A percentile compares a stretch with the other conserved stretches of the same genome.
phyloP scores from a whole-genome alignment of 2,329 filamentous ascomycete species.

The Aspergillus niger region DNA sequence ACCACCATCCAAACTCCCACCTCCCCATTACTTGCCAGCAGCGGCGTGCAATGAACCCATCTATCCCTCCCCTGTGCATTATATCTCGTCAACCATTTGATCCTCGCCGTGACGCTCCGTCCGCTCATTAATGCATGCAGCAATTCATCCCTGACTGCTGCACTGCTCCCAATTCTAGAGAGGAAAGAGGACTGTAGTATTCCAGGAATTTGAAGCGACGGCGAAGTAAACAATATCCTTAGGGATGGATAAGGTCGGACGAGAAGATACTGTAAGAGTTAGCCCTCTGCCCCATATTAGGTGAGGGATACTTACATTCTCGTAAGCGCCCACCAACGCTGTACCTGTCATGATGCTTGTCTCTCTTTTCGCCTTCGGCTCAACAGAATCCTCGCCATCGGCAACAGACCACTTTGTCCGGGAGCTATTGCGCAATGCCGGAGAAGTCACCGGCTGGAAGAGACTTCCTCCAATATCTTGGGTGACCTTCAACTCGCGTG shows the following conservation, averaged over 20 bases:
- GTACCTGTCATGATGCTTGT: conserved; percentile 41
- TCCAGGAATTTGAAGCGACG: conserved; percentile 66
- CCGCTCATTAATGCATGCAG: conserved; percentile 66
- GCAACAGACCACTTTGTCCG: conserved; percentile 16
- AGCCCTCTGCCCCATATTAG: too few species aligned
- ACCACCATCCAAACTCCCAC: conserved; percentile 80
- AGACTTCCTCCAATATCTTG: conserved; percentile 62
- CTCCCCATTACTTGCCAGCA: conserved; percentile 65
- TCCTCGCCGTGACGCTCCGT: conserved; percentile 71
- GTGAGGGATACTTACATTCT: conserved; percentile 51
- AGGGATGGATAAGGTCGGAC: conserved; percentile 64
- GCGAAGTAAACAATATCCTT: conserved; percentile 69
- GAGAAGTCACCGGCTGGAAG: conserved; percentile 25
- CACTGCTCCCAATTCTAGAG: conserved; percentile 49
- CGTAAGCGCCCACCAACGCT: conserved; percentile 53
- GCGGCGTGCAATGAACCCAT: conserved; percentile 77
- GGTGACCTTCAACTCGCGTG: conserved; percentile 65
- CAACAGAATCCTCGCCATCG: conserved; percentile 11
- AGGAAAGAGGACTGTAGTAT: conserved; percentile 62
- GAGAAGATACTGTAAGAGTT: conserved; percentile 39
- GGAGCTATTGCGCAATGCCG: too few species aligned
- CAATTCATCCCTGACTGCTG: conserved; percentile 56
- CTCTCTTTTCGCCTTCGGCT: conserved; percentile 33
- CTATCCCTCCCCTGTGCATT: conserved; percentile 62
- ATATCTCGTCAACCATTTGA: conserved; percentile 65